These are phyloP conservation scores for Epichloe bromicola DNA, from an alignment of 2,329 filamentous ascomycete species.

Conservation along the genomic window DNA sequence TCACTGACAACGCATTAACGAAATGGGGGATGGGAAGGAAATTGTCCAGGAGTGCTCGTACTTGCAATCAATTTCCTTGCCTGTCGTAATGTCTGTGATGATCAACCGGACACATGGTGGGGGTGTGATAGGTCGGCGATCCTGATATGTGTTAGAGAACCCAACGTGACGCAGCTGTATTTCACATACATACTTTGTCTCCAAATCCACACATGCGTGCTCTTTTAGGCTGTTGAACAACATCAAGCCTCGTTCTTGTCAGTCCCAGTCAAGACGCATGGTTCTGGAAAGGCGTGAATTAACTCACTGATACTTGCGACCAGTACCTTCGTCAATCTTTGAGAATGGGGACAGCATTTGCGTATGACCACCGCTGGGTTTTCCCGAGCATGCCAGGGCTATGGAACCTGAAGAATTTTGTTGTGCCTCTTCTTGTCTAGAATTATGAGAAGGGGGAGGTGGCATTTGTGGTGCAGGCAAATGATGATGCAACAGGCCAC, in stretches of 20 bases:
- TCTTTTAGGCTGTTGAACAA: constrained; percentile 81
- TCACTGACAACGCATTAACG: constrained; percentile 14
- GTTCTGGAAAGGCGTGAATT: not conserved
- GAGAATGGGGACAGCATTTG: constrained; percentile 17
- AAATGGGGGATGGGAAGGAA: not conserved
- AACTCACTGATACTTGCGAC: constrained; percentile 23
- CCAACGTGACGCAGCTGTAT: not conserved
- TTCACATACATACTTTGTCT: constrained; percentile 57
- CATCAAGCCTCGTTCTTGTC: constrained; percentile 44
- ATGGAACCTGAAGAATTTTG: not conserved
- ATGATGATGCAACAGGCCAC: constrained; percentile 7
- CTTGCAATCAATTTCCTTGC: constrained; percentile 75
- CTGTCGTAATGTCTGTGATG: constrained; percentile 60
- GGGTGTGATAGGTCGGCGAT: constrained; percentile 88
- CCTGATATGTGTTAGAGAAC: constrained; percentile 35
- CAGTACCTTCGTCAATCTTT: constrained; percentile 21
- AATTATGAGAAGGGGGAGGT: constrained; percentile 7
- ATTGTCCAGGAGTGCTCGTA: constrained; percentile 29
- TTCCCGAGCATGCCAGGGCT: constrained; percentile 6
- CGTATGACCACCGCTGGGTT: constrained; percentile 8
- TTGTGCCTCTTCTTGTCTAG: constrained; percentile 13
- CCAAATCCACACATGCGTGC: constrained; percentile 98
- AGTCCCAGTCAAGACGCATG: constrained; percentile 4
- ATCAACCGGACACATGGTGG: constrained; percentile 82
- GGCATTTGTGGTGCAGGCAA: constrained; percentile 8